Evolutionary conservation across 2,329 filamentous ascomycete species (phyloP).

Genomic region (Scortechinia acanthostroma): DNA sequence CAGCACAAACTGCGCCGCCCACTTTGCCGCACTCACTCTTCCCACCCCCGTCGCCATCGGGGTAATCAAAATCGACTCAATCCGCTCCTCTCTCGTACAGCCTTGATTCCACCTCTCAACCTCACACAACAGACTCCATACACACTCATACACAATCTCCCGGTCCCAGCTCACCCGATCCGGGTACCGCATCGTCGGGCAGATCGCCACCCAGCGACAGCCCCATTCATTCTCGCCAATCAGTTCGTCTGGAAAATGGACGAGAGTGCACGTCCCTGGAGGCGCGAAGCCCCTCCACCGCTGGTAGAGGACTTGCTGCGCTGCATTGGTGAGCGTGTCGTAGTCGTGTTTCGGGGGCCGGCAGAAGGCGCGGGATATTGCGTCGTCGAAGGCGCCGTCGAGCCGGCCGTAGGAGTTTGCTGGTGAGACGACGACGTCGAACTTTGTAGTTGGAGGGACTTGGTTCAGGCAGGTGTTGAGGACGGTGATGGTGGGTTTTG

Average conservation of each 20-base stretch:
- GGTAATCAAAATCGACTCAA: slow-evolving; percentile 37
- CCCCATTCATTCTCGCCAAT: slow-evolving; percentile 26
- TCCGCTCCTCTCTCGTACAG: slow-evolving; percentile 15
- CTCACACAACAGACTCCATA: slow-evolving; percentile 40
- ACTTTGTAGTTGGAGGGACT: slow-evolving; percentile 22
- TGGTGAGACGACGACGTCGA: slow-evolving; percentile 41
- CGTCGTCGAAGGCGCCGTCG: slow-evolving; percentile 45
- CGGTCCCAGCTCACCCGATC: slow-evolving; percentile 34
- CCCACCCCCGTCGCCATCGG: slow-evolving; percentile 41
- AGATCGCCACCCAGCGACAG: slow-evolving; percentile 34
- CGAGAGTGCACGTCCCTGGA: slow-evolving; percentile 38
- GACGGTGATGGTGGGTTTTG: slow-evolving; percentile 18
- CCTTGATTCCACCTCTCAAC: slow-evolving; percentile 35
- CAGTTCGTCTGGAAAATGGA: slow-evolving; percentile 31
- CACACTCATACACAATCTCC: slow-evolving; percentile 43
- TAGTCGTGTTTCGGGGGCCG: slow-evolving; percentile 28
- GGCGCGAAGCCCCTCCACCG: slow-evolving; percentile 39
- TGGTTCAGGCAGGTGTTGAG: slow-evolving; percentile 27
- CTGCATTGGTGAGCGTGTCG: slow-evolving; percentile 33
- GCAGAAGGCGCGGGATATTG: slow-evolving; percentile 38
- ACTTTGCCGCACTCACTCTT: slow-evolving; percentile 30
- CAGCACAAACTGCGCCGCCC: slow-evolving; percentile 39
- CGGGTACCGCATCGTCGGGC: slow-evolving; percentile 43
- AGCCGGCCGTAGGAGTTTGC: slow-evolving; percentile 45
- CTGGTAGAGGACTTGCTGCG: slow-evolving; percentile 33